Evolutionary conservation across 2,329 filamentous ascomycete species (phyloP).

Genomic region (Fusarium citri): DNA sequence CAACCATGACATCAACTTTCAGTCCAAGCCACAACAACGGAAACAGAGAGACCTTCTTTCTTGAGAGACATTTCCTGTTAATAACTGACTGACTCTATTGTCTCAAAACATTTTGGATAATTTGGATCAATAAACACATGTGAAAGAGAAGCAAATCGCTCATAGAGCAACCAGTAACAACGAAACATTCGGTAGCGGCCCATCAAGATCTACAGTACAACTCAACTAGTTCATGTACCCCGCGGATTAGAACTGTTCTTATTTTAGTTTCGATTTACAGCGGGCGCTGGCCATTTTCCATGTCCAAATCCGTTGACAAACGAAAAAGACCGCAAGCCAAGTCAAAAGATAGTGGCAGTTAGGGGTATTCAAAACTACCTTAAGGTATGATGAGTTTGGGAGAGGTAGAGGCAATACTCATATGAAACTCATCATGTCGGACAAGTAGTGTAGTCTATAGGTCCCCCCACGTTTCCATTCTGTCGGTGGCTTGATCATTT

Average conservation of each 20-base stretch:
- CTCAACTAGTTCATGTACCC: constrained; percentile 42
- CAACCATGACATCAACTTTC: constrained; percentile 7
- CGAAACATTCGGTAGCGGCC: constrained; percentile 1
- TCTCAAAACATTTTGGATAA: background rate
- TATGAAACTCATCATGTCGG: constrained; percentile 4
- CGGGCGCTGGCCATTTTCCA: constrained; percentile 43
- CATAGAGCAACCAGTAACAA: background rate
- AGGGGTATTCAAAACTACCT: background rate
- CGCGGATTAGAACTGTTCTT: constrained; percentile 34
- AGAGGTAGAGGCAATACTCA: background rate
- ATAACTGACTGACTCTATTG: background rate
- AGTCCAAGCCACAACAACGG: background rate
- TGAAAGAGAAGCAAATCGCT: constrained; percentile 7
- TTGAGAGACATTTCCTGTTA: background rate
- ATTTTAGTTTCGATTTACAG: constrained; percentile 28
- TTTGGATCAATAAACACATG: background rate
- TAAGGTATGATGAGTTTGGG: background rate
- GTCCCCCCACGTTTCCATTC: constrained; percentile 2
- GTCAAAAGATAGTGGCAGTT: background rate
- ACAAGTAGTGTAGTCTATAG: background rate
- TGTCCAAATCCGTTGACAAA: constrained; percentile 47
- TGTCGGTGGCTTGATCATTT: constrained; percentile 3
- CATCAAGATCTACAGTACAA: constrained; percentile 32
- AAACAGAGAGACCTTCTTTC: background rate
- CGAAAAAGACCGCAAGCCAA: constrained; percentile 29